These are phyloP conservation scores for Diaporthe capsici DNA, from an alignment of 2,329 filamentous ascomycete species.

Conservation along the genomic window DNA sequence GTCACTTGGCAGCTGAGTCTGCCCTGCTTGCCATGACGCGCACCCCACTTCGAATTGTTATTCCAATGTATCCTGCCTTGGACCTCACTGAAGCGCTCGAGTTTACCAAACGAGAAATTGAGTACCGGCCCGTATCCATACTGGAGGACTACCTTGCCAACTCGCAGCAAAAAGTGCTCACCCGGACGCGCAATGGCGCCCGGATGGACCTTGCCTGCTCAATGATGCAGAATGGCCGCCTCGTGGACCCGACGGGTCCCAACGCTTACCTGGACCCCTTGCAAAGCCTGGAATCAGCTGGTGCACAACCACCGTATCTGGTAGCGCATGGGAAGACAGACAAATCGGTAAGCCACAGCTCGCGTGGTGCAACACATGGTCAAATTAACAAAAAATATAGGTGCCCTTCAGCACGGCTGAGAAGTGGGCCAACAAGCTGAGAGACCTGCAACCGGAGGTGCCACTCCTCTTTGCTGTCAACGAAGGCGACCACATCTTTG, in stretches of 20 bases:
- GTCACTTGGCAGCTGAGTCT: constrained; percentile 3
- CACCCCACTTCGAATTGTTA: background rate
- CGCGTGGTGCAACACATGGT: too few species aligned
- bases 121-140: background rate
- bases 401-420: background rate
- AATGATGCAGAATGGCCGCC: constrained; percentile 10
- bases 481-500: constrained; percentile 39
- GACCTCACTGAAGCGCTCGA: background rate
- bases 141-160: background rate
- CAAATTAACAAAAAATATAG: background rate
- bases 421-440: constrained; percentile 38
- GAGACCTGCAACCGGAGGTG: constrained; percentile 36
- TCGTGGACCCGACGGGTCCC: background rate
- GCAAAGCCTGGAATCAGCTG: background rate
- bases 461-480: constrained; percentile 27
- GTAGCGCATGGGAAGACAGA: constrained; percentile 2
- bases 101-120: background rate
- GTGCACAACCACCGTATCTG: background rate
- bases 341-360: background rate
- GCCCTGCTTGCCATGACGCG: background rate
- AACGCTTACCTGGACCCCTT: background rate
- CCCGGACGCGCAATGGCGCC: background rate
- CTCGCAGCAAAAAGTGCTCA: background rate
- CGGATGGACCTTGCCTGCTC: background rate
- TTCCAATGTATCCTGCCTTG: background rate